Evolutionary conservation across 345 rosid species (phyloP), one percentile per base, ranked within the genome.

Genomic region (Corchorus olitorius): DNA sequence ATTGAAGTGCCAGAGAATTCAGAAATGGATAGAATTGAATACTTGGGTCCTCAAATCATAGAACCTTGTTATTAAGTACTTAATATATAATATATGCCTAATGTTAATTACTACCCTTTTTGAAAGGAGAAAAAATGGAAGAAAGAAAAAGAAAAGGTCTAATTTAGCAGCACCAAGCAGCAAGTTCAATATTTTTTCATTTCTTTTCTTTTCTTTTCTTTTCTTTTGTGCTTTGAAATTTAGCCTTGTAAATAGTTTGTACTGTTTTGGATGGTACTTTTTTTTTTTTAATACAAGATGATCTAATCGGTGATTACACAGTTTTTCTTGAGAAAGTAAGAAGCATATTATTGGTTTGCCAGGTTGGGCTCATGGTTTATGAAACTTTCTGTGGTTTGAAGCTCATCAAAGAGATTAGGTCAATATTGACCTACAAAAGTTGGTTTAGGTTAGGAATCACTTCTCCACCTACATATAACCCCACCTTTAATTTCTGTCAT

Each of bases 21-120:
- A 49, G 45, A 78, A 6, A 92, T 92, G 94, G 86, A 83, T 77
- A 71, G 72, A 22, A 85, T 90, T 56, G 88, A 87, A 76, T 92
- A 92, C 73, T 59, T 72, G 27, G 89, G 97, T 20, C 97, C 97
- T 14, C 89, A 72, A 60, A 76, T 91, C 60, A 59, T 35, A 5
- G 87, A 84, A 3, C 50, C 54, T n/a, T 27, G 52, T 16, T 6
- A 8, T 73, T 76, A 65, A 76, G 27, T 27, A 27, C 27, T 27
- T 27, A 27, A 27, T 27, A 27, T 27, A 27, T 27, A 27, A 39
- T 61, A 33, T 46, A 43, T 20, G 1, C 19, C 19, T 33, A 17
- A 33, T 6, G 61, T 14, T 35, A 10, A 45, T 48, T 68, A 45
- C 72, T 5, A 27, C 27, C 27, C 27, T 27, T 34, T 53, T 12